These are phyloP conservation scores for Dimargaris xerosporica DNA, from an alignment of 192 early-diverging fungal species.

Conservation along the genomic window DNA sequence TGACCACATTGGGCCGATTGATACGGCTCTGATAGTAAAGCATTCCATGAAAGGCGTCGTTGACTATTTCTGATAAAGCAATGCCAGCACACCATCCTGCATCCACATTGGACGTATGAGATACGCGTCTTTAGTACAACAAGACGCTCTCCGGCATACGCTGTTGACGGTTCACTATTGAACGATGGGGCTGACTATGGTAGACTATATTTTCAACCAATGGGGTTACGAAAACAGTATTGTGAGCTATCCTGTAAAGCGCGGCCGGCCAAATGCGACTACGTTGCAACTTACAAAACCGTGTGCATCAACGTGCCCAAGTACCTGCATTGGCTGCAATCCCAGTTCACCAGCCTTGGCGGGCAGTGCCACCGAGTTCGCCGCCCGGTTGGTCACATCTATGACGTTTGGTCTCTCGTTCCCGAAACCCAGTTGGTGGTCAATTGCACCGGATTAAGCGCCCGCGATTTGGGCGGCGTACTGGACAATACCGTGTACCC, in stretches of 20 bases:
- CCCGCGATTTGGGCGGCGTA: conserved; percentile 46
- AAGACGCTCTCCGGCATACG: too few species aligned
- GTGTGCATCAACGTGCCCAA: conserved; percentile 44
- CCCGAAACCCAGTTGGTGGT: conserved; percentile 36
- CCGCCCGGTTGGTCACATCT: conserved; percentile 22
- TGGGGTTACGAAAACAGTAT: not conserved
- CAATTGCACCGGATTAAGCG: conserved; percentile 60
- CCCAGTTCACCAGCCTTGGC: conserved; percentile 34
- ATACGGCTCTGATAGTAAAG: too few species aligned
- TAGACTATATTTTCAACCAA: too few species aligned
- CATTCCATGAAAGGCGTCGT: too few species aligned
- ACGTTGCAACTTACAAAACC: conserved; percentile 16
- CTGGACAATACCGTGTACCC: conserved; percentile 51
- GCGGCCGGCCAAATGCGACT: conserved; percentile 4
- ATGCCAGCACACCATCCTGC: too few species aligned
- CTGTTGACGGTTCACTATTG: too few species aligned
- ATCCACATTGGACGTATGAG: too few species aligned
- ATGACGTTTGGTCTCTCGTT: conserved; percentile 13
- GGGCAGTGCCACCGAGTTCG: conserved; percentile 25
- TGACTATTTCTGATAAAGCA: too few species aligned
- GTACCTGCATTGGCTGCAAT: conserved; percentile 48
- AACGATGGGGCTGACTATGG: too few species aligned
- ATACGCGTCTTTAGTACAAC: too few species aligned
- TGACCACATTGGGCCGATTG: too few species aligned
- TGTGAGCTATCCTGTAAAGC: not conserved